Evolutionary conservation across 306 rosid species (phyloP), one percentile per base, ranked within the genome.

Genomic region (Oxytropis ochrocephala): DNA sequence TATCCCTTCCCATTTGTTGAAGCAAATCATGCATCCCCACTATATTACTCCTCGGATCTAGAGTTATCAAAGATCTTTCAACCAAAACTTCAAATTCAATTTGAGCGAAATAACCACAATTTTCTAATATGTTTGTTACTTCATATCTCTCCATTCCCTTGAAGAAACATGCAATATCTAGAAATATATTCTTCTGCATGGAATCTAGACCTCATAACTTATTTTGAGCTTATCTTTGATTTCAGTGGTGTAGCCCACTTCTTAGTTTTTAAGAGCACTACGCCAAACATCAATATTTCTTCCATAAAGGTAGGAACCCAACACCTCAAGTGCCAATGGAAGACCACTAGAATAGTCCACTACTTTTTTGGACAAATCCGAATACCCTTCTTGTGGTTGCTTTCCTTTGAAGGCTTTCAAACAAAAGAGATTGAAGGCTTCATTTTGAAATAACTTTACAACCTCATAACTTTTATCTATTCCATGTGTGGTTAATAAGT

Each of bases 21-120:
- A 85, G 48, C 71, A 82, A 44, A 61, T 77, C 70, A 71, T 85
- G 87, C 77, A 85, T 71, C 2, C 6, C 51, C 2, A 71, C 12
- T 3, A 60, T 69, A 70, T 9, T 0, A 24, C 7, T 8, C 1
- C 4, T 3, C 18, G 11, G 0, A 12, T 61, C 19, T 9, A 12
- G 0, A 2, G 46, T 72, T 21, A 81, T 7, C 1, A 81, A 36
- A 21, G 82, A 84, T 55, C 71, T 84, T 65, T 84, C 78, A 33
- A 50, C 11, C 12, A 81, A 80, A 36, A 56, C 8, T 4, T 68
- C 64, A 27, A 84, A 39, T 17, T 70, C 82, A 50, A 44, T 63
- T 24, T 0, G 11, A 16, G 79, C 43, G 21, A 3, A 58, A 71
- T 36, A 42, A 4, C 69, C 78, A 16, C 18, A 38, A 48, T 1